Conservation (phyloP, 1,284 basidiomycete genomes). For the Mycena citricolor region DNA sequence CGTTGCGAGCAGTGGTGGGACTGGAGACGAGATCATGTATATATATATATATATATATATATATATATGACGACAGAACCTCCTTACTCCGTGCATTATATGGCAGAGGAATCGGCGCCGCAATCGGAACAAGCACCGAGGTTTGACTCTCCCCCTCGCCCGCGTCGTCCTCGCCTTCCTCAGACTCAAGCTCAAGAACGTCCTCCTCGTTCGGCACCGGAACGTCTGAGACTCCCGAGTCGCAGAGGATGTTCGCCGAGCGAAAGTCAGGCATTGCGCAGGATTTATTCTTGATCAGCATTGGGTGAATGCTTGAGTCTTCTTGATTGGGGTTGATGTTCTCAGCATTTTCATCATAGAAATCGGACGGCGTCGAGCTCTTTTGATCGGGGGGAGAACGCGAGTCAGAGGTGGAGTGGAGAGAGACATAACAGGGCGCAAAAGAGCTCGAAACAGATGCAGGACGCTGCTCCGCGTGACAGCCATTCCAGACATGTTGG, state of each 20-base stretch:
- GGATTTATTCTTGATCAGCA: background rate
- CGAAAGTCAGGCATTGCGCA: background rate
- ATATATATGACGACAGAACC: no score
- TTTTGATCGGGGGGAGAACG: constrained; percentile 1
- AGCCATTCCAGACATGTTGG: no score
- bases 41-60: no score
- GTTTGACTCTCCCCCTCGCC: background rate
- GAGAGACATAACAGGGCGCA: no score
- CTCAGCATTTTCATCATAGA: constrained; percentile 18
- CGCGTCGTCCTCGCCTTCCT: background rate
- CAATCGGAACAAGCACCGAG: background rate
- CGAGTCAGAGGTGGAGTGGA: background rate
- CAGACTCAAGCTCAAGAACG: no score
- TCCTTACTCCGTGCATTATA: constrained; percentile 17
- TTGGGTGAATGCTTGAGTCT: no score
- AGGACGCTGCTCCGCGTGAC: no score
- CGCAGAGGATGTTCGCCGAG: constrained; percentile 7
- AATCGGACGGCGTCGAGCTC: constrained; percentile 14
- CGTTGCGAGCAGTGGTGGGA: no score
- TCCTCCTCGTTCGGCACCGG: no score
- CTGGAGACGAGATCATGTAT: no score
- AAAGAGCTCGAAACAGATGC: no score
- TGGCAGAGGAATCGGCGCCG: constrained; percentile 14
- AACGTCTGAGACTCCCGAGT: constrained; percentile 13
- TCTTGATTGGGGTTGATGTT: constrained; percentile 16